Evolutionary conservation across 768 basidiomycete species (phyloP), one percentile per base, ranked within the genome.

Genomic region (Lentinula sp.): DNA sequence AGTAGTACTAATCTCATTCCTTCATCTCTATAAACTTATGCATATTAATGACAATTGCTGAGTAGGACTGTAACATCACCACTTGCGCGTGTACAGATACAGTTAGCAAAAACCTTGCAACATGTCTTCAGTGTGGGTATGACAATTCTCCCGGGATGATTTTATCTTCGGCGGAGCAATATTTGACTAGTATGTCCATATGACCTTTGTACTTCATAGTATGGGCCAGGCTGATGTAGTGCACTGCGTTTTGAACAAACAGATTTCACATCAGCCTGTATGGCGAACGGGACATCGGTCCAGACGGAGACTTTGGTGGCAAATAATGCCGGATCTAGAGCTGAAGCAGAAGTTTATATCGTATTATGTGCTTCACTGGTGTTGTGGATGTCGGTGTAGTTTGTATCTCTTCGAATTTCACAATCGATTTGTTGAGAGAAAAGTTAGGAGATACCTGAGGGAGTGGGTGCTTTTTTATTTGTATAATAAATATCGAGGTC

Each of bases 41-140:
- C 3, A 28, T 2, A 15, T 37, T n/a, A 54, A n/a, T 9, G 9
- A 9, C 43, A 15, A 4, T 2, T 23, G 23, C 2, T 2, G 23
- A 23, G 31, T 42, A 42, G 56, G 56, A 57, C 28, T 57, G 56
- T 31, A 57, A 45, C 28, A 28, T 34, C 10, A 43, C 54, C 11
- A 56, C 54, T 31, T 57, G 56, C 56, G 28, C 18, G 21, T 57
- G 56, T 15, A 57, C 56, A 4, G 56, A 57, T 28, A 31, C 56
- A 7, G 28, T 57, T 8, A 40, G 40, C 18, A 15, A 57, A 5
- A 31, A 45, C 42, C 56, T 57, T 11, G 56, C 39, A 28, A 46
- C 56, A 13, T 57, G 56, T 34, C 56, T 57, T 18, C 56, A 57
- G 28, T 57, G 56, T 42, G 56, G 56, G 7, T 57, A 28, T 18